Percentiles rank a stretch among this genome's conserved stretches.
Evolutionary conservation across 2,329 filamentous ascomycete genomes (phyloP).

Genomic region (Pseudogymnoascus verrucosus): DNA sequence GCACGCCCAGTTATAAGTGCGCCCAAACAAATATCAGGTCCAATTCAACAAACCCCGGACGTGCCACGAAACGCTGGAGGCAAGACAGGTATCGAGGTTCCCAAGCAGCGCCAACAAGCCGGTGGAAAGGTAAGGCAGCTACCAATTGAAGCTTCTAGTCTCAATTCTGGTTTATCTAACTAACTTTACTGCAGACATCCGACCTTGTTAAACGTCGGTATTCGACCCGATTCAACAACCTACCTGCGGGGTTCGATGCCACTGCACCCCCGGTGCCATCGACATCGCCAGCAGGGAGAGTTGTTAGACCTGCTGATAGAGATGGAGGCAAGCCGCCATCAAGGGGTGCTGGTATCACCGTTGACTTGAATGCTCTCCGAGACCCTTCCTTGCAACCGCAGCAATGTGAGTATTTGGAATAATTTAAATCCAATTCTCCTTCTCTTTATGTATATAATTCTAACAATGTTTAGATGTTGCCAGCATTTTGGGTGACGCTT

Average conservation of each 20-base stretch:
- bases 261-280: conserved; percentile 62
- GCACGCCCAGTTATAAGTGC: conserved; percentile 54
- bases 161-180: neutral
- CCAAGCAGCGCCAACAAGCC: conserved; percentile 39
- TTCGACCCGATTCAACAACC: conserved; percentile 81
- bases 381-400: conserved; percentile 75
- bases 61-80: conserved; percentile 31
- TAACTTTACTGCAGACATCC: conserved; percentile 39
- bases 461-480: conserved; percentile 17
- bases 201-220: conserved; percentile 93
- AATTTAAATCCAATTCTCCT: neutral
- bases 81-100: conserved; percentile 25
- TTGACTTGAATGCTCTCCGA: conserved; percentile 70
- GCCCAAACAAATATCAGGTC: conserved; percentile 54
- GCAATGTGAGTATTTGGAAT: conserved; percentile 49
- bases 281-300: conserved; percentile 56
- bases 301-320: conserved; percentile 19
- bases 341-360: conserved; percentile 46
- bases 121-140: conserved; percentile 44
- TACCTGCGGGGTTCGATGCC: conserved; percentile 60
- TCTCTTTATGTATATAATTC: conserved; percentile 7
- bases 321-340: conserved; percentile 22
- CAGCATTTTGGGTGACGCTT: conserved; percentile 33
- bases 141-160: neutral
- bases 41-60: conserved; percentile 45